phyloP scores from a whole-genome alignment of 768 basidiomycete genomes.

The Boletus rubroflammeus region DNA sequence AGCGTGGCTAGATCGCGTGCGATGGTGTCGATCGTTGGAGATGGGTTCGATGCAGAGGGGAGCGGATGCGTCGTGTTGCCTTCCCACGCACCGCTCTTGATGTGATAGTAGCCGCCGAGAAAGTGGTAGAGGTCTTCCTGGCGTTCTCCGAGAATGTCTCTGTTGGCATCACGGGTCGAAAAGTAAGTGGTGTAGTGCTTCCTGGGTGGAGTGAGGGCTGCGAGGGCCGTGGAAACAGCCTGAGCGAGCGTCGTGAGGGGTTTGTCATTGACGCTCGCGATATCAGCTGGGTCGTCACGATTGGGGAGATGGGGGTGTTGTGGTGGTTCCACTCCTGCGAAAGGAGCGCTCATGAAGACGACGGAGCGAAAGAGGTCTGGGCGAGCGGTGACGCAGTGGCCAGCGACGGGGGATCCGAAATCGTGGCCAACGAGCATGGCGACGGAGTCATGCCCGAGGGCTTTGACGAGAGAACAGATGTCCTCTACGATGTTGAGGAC shows the following conservation, averaged over 20 bases:
- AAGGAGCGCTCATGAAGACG: constrained; percentile 60
- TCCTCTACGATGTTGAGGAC: constrained; percentile 51
- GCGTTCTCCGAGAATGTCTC: constrained; percentile 35
- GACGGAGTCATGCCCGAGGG: constrained; percentile 46
- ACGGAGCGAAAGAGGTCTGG: constrained; percentile 55
- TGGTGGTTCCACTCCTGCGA: constrained; percentile 42
- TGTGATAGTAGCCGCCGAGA: constrained; percentile 35
- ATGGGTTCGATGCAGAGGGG: constrained; percentile 22
- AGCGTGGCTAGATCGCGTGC: constrained; percentile 38
- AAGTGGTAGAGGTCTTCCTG: constrained; percentile 22
- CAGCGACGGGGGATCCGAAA: constrained; percentile 53
- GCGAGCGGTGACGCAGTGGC: constrained; percentile 48
- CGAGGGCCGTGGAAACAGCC: constrained; percentile 27
- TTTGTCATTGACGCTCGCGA: constrained; percentile 1
- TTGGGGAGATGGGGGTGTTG: constrained; percentile 5
- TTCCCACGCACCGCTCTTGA: constrained; percentile 55
- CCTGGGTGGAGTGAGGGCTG: constrained; percentile 44
- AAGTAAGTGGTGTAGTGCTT: constrained; percentile 59
- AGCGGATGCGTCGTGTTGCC: constrained; percentile 41
- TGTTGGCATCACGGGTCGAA: constrained; percentile 43
- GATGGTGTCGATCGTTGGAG: constrained; percentile 21
- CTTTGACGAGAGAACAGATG: constrained; percentile 46
- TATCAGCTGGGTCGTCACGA: constrained; percentile 4
- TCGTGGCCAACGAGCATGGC: constrained; percentile 60
- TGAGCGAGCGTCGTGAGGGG: constrained; percentile 6